Base-by-base conservation (phyloP, 148 eudicot genomes). In the Bassia scoparia region DNA sequence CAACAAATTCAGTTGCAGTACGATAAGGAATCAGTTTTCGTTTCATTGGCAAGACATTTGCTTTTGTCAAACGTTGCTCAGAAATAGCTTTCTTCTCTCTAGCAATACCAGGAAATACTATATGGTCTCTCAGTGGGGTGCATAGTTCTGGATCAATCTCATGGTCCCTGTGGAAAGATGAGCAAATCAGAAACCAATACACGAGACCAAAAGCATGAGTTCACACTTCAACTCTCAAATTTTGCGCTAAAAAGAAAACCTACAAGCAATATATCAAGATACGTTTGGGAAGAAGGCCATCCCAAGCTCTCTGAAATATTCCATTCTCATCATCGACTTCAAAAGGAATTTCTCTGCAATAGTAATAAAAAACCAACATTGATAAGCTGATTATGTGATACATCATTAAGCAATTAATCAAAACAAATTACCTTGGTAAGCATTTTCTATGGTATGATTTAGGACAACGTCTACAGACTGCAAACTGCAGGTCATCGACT, bases 391-490 rank as follows among this genome's bases (percentile, higher is more conserved):
- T 2, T 21, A 1, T 23, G 29, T 35, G 46, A 41, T 44, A 71
- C 14, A 67, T 3, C 55, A 69, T 30, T 18, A 23, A 53, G 34
- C 20, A 70, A 64, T 21, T n/a, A 24, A 33, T 65, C 53, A 67
- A 72, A 21, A 23, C 7, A 20, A 48, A 59, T 69, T 73, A 90
- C 98, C 88, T 85, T 63, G 98, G 98, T 62, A 93, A 85, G 86
- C 98, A 93, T 81, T 89, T 86, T 59, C 92, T 75, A 67, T 93
- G 96, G 80, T 89, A 93, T 71, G 92, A 83, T 80, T 85, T 87
- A 13, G 98, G 98, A 78, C 98, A 93, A 68, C 96, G 98, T 70
- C 98, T 84, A 71, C 98, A 93, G 48, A 87, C 63, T 31, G 96
- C 96, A 84, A 90, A 93, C 76, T 90, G 91, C 85, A 88, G 74